Base-by-base conservation (phyloP, 2,329 filamentous ascomycete genomes). In the Anthostomella pinea region DNA sequence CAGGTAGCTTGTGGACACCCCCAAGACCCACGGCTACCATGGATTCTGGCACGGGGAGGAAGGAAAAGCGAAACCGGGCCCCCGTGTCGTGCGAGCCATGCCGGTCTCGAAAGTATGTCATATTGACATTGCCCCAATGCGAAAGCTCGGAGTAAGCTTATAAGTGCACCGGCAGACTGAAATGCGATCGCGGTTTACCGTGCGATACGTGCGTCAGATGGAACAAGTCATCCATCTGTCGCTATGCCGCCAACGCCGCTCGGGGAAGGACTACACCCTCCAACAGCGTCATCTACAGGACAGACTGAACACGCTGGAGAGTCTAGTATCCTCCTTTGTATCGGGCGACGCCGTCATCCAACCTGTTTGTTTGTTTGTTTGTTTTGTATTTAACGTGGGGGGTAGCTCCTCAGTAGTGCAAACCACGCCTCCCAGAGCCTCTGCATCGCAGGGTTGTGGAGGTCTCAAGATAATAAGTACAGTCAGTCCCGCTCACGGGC, bases 11-110 rank as follows among this genome's bases (percentile, higher is more conserved):
- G 18, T 10, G 20, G 8, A 14, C 17, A 33, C 27, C 21, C 18
- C 10, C 20, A 18, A 26, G 18, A 14, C 10, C 27, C 19, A 35
- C 30, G 23, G 5, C 10, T 24, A 30, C 23, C 14, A 41, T 37
- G 18, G 44, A 47, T 21, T 14, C 26, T 13, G 24, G 15, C 3
- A 14, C 18, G 28, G 26, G 32, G 23, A 56, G 46, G 16, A 31
- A 54, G 3, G 60, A 63, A 31, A 64, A 63, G 36, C 47, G 60
- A 4, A 61, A 60, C 13, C 43, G 60, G 6, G 57, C 55, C 6
- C 60, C 61, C 3, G 52, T 56, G 10, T 63, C 59, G 1, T 64
- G 61, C 22, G 58, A 63, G 39, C 56, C 52, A 3, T 64, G 60
- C 30, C 55, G 60, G 9, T 39, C 45, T 4, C 54, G 59, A 31